phyloP scores from a whole-genome alignment of 2,329 filamentous ascomycete genomes.

The Apiospora malaysiana region DNA sequence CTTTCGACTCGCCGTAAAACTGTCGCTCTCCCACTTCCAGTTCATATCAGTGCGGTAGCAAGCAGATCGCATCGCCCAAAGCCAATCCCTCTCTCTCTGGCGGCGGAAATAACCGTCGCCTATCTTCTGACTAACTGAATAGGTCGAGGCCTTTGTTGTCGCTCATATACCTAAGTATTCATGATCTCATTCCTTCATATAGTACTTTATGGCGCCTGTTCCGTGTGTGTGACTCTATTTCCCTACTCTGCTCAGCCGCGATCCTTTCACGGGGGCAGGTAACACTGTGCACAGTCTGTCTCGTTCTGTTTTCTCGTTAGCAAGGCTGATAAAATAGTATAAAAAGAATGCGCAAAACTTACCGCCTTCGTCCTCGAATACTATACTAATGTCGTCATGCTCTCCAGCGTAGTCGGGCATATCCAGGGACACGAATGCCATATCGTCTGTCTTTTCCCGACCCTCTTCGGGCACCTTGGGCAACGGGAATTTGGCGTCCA shows the following conservation, averaged over 20 bases:
- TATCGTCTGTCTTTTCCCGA: conserved; percentile 60
- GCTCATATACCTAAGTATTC: not conserved
- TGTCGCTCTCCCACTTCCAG: not conserved
- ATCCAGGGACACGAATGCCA: conserved; percentile 83
- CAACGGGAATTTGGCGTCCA: conserved; percentile 89
- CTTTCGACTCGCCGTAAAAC: not conserved
- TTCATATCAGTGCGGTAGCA: conserved; percentile 8
- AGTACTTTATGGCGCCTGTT: conserved; percentile 1
- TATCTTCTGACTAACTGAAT: not conserved
- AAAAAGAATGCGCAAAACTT: conserved; percentile 45
- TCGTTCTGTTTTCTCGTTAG: conserved; percentile 50
- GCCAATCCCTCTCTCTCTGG: not conserved
- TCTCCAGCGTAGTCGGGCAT: conserved; percentile 88
- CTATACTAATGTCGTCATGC: conserved; percentile 87
- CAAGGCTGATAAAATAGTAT: conserved; percentile 32
- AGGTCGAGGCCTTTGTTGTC: conserved; percentile 24
- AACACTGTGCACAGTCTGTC: conserved; percentile 58
- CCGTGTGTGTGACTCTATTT: conserved; percentile 11
- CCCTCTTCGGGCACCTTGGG: conserved; percentile 65
- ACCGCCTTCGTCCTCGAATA: conserved; percentile 83
- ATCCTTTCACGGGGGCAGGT: conserved; percentile 62
- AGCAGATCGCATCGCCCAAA: not conserved
- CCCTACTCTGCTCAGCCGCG: conserved; percentile 42
- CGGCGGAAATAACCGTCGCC: not conserved
- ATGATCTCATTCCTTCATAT: conserved; percentile 21